Conservation (phyloP, 345 rosid genomes). For the Trapa incisa region DNA sequence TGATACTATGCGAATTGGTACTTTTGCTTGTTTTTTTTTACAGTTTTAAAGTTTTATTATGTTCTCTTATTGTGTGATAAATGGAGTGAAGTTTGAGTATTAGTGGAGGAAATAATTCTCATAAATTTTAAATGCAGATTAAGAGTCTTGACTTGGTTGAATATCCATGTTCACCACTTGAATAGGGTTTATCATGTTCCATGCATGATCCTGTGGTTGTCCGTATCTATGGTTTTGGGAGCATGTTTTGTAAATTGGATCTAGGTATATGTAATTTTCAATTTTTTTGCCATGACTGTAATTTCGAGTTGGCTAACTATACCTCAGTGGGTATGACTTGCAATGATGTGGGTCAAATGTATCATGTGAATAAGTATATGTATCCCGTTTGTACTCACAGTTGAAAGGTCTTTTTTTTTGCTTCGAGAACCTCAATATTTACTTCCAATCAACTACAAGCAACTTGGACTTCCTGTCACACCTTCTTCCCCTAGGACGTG, state of each 20-base stretch:
- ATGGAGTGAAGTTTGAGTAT: neutral
- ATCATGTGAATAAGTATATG: neutral
- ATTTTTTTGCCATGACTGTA: no score
- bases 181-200: neutral
- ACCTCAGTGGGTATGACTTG: neutral
- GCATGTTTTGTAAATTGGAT: neutral
- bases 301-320: neutral
- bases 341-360: neutral
- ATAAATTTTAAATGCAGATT: neutral
- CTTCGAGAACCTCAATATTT: neutral
- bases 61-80: neutral
- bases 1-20: neutral
- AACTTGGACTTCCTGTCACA: neutral
- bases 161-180: neutral
- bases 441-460: neutral
- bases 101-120: neutral
- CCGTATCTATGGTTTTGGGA: neutral
- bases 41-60: neutral
- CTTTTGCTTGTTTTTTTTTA: neutral
- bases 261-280: neutral
- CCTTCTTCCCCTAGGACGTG: neutral
- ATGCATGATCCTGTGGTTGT: neutral
- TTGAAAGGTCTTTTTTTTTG: neutral
- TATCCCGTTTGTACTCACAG: neutral
- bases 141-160: neutral